phyloP scores from a whole-genome alignment of 257 asterid species.

The Euphrasia confusa region DNA sequence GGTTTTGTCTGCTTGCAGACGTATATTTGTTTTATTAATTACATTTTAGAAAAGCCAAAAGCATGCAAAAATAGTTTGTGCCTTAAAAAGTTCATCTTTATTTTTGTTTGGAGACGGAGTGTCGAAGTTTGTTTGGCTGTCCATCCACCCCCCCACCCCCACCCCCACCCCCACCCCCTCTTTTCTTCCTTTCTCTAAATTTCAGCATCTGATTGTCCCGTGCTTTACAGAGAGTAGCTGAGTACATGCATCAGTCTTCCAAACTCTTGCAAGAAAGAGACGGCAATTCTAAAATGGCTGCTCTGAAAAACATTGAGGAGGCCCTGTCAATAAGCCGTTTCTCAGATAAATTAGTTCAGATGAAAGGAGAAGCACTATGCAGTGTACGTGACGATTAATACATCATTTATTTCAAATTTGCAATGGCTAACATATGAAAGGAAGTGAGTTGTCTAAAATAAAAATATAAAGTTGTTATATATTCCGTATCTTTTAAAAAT shows the following conservation, averaged over 20 bases:
- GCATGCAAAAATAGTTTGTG: no score
- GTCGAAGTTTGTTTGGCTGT: slow-evolving; percentile 7
- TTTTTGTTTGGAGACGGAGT: neutral
- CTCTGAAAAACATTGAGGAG: slow-evolving; percentile 51
- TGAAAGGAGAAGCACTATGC: slow-evolving; percentile 83
- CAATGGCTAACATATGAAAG: no score
- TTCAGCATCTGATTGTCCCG: slow-evolving; percentile 20
- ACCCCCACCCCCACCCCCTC: no score
- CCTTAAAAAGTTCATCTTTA: neutral
- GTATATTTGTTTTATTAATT: no score
- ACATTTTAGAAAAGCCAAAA: no score
- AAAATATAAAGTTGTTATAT: no score
- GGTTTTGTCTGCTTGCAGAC: no score
- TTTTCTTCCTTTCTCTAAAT: neutral
- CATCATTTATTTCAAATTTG: slow-evolving; percentile 13
- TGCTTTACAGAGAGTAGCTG: slow-evolving; percentile 60
- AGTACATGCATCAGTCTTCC: slow-evolving; percentile 40
- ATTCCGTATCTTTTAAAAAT: no score
- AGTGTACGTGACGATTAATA: slow-evolving; percentile 44
- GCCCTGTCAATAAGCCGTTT: slow-evolving; percentile 64
- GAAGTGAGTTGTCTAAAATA: no score
- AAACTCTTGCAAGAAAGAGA: slow-evolving; percentile 58
- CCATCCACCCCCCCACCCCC: neutral
- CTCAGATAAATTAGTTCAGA: slow-evolving; percentile 75
- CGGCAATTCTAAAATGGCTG: slow-evolving; percentile 49